Base-by-base conservation (phyloP, 345 rosid genomes). In the Pugionium dolabratum region DNA sequence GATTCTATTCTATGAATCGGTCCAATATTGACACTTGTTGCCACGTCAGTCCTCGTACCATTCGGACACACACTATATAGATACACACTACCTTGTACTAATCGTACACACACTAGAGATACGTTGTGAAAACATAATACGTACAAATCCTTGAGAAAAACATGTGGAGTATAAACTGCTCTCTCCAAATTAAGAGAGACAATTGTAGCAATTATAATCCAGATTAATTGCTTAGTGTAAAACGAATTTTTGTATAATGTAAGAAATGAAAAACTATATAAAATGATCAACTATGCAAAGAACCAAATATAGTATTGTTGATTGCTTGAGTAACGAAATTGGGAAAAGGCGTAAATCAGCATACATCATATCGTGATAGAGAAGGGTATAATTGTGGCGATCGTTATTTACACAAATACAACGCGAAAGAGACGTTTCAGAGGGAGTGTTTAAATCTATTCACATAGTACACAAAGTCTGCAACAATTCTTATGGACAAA, bases 21-120 rank as follows among this genome's bases (percentile, higher is more conserved):
- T 64, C 69, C 45, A 31, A 30, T 2, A 33, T 42, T 26, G 43
- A 42, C 70, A 30, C 69, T 28, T 63, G 50, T 4, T 6, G 41
- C 69, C 69, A 64, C 69, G 32, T 64, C 69, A 52, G 32, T 32
- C 59, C 49, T 29, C n/a, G 39, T 42, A 63, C 40, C 58, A 40
- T 11, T 37, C 45, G 33, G 36, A 7, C 11, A 25, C 43, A 48
- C 52, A 31, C 37, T 31, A 9, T 18, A 18, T 18, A 18, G 18
- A 18, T 18, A 18, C 18, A 18, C 18, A 18, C 18, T 18, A 18
- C 18, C 18, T 18, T 18, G 18, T 18, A 18, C 18, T 18, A 18
- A 18, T 18, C 18, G 18, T 18, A 18, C 18, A 18, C 18, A 18
- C 18, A 18, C 18, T 18, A 18, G 18, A 18, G 26, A 43, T 45